These are phyloP conservation scores for Picea mariana DNA, from an alignment of 83 land plant genomes.

Conservation along the genomic window DNA sequence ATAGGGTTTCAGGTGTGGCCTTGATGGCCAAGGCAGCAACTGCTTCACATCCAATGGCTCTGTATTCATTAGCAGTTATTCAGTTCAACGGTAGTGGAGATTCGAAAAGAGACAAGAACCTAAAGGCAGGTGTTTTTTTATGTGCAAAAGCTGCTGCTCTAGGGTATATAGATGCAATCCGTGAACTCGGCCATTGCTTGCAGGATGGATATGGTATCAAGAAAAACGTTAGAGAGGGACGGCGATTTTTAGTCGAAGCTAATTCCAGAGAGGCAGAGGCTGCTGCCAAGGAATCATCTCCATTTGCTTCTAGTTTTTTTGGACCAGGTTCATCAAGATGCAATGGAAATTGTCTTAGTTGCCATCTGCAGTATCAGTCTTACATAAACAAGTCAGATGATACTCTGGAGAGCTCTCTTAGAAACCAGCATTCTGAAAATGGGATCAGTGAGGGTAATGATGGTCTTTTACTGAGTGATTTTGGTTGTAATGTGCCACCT, in stretches of 20 bases:
- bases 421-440: slow-evolving; percentile 9
- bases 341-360: slow-evolving; percentile 6
- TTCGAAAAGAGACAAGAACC: slow-evolving; percentile 25
- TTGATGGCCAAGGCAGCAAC: slow-evolving; percentile 36
- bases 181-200: slow-evolving; percentile 36
- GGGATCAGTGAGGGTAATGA: not conserved
- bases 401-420: not conserved
- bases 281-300: slow-evolving; percentile 22
- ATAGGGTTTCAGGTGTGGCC: slow-evolving; percentile 34
- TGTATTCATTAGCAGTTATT: slow-evolving; percentile 31
- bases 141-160: slow-evolving; percentile 33
- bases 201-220: slow-evolving; percentile 33
- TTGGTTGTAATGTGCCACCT: slow-evolving; percentile 19
- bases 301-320: not conserved
- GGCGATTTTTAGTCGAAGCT: slow-evolving; percentile 32
- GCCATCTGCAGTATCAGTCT: slow-evolving; percentile 9
- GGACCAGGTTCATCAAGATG: slow-evolving; percentile 5
- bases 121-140: slow-evolving; percentile 33
- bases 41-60: slow-evolving; percentile 32
- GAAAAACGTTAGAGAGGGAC: slow-evolving; percentile 22
- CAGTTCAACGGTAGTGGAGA: slow-evolving; percentile 39
- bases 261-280: slow-evolving; percentile 38
- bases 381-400: slow-evolving; percentile 12
- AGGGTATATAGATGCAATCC: slow-evolving; percentile 31
- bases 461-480: slow-evolving; percentile 18